Evolutionary conservation across 495 filamentous ascomycete species (phyloP).

Genomic region (Penicillium bovifimosum): DNA sequence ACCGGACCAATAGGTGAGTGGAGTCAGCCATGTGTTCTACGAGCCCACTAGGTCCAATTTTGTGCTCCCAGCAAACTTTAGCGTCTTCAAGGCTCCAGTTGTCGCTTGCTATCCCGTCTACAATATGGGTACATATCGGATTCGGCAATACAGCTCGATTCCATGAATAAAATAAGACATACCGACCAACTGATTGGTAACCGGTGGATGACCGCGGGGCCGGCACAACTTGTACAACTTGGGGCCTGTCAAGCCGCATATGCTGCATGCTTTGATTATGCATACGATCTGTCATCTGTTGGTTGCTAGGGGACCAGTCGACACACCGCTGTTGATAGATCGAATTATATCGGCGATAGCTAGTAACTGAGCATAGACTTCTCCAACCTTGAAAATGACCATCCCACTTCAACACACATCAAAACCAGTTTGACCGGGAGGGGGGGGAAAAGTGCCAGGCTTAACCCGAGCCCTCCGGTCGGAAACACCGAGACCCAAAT

Average conservation of each 20-base stretch:
- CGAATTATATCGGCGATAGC: no score
- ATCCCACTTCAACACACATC: no score
- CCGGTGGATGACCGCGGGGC: background rate
- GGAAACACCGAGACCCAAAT: slow-evolving; percentile 27
- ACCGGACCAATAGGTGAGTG: slow-evolving; percentile 13
- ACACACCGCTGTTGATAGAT: slow-evolving; percentile 17
- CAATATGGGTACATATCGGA: background rate
- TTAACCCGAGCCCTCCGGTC: slow-evolving; percentile 12
- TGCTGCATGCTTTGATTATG: background rate
- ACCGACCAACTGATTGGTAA: slow-evolving; percentile 9
- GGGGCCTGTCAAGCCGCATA: background rate
- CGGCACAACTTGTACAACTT: background rate
- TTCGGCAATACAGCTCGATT: slow-evolving; percentile 2
- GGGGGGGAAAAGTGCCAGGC: background rate
- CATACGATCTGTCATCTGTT: slow-evolving; percentile 21
- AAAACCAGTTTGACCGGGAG: background rate
- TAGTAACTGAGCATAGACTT: no score
- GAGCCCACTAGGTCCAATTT: slow-evolving; percentile 13
- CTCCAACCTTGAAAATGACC: no score
- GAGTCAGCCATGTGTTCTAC: slow-evolving; percentile 25
- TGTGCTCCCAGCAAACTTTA: background rate
- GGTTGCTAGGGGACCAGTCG: slow-evolving; percentile 27
- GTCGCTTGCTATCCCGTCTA: background rate
- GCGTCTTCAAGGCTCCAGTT: slow-evolving; percentile 6
- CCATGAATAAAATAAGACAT: slow-evolving; percentile 15